phyloP scores from a whole-genome alignment of 306 rosid species.

The Hippophae rhamnoides region DNA sequence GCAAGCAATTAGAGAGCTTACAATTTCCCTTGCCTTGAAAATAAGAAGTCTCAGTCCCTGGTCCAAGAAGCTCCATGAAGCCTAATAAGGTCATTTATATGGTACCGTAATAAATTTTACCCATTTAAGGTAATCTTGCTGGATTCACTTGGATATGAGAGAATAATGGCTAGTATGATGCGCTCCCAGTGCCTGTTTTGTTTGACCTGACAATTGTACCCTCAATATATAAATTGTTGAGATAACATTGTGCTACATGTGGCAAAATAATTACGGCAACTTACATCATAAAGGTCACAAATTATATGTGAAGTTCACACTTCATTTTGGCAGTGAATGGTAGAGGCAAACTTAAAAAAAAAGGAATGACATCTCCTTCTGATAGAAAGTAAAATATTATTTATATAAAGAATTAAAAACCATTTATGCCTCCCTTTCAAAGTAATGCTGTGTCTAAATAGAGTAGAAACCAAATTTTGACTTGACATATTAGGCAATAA shows the following conservation, averaged over 20 bases:
- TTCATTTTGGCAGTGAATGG: not conserved
- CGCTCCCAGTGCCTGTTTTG: not conserved
- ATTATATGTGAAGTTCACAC: not conserved
- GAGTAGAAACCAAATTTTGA: not conserved
- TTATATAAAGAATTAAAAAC: not conserved
- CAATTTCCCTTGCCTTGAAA: conserved; percentile 1
- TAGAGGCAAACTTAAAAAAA: not conserved
- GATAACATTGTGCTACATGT: conserved; percentile 4
- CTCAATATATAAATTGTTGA: not conserved
- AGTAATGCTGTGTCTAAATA: not conserved
- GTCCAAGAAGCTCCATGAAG: not conserved
- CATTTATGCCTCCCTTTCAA: not conserved
- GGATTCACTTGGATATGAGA: conserved; percentile 9
- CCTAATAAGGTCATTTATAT: conserved; percentile 11
- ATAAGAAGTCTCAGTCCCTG: not conserved
- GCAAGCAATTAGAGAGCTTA: not conserved
- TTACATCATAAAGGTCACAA: not conserved
- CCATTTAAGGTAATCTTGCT: conserved; percentile 18
- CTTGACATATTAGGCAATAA: too few relatives aligned
- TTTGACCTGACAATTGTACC: conserved; percentile 7
- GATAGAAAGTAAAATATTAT: not conserved
- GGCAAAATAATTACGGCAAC: conserved; percentile 7
- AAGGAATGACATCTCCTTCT: too few relatives aligned
- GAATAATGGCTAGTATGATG: not conserved
- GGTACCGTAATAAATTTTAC: not conserved